Base-by-base conservation (phyloP, 2,329 filamentous ascomycete species). In the Purpureocillium takamizusanense region DNA sequence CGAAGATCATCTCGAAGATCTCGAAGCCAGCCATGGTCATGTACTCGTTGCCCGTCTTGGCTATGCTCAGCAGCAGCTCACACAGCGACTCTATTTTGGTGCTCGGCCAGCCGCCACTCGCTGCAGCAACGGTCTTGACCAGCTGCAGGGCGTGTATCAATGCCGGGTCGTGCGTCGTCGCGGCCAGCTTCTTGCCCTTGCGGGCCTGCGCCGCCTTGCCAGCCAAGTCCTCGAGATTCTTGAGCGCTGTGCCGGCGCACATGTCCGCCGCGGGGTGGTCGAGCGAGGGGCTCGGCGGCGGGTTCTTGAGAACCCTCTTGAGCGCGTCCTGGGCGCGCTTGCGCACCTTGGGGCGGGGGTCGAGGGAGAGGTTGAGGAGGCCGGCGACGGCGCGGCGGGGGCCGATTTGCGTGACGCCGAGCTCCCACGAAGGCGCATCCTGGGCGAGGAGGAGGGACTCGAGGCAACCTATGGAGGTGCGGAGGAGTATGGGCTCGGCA, bases 11-110 rank as follows among this genome's bases (percentile, higher is more conserved):
- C 60, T 98, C 92, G 52, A 98, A 98, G 4, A 97, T 90, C 48
- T 95, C 90, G 51, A 98, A 95, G 0, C 89, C 85, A 10, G 86
- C 83, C 82, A 97, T 94, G 25, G 89, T 94, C 69, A 98, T 81
- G 59, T 90, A 94, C 57, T 97, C 89, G 58, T 94, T 95, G 59
- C 80, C 92, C 8, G 85, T 89, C 54, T 82, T 82, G 23, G 90
- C 90, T 44, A 97, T 94, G 48, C 81, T 80, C 49, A 98, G 76
- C 41, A 98, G 67, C 38, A 95, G 67, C 60, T 97, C 89, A 60
- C 89, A 95, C 27, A 98, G 68, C 3, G 83, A 72, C 63, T 98
- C 92, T 39, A 95, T 94, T 65, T 94, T 95, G 67, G 84, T 87
- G 66, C 84, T 95, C 1, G 92, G 92, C 92, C 92, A 98, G 36